Base-by-base conservation (phyloP, 2,329 filamentous ascomycete genomes). In the Colletotrichum eremochloae region DNA sequence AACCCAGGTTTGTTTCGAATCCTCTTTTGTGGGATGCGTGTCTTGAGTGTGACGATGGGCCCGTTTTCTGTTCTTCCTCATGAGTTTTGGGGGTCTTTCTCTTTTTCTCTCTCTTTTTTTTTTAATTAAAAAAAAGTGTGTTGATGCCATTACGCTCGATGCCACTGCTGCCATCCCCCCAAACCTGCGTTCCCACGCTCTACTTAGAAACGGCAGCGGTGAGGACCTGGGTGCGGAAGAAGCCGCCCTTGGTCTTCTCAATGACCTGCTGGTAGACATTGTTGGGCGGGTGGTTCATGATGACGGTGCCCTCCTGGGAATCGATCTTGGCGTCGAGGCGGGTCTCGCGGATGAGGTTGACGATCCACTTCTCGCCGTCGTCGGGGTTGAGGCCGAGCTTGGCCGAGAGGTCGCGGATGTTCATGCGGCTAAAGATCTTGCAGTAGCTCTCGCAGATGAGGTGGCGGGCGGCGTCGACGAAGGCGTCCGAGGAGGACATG, bases 281-380 rank as follows among this genome's bases (percentile, higher is more conserved):
- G 87, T 97, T 96, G 74, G 96, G 96, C 63, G 96, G 96, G 86
- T 99, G 96, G 88, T 99, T 98, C 96, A 99, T 99, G 78, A 98
- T 91, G 65, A 99, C 96, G 67, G 96, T 98, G 80, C 96, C 96
- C 85, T 97, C 94, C 87, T 98, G 94, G 87, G 97, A 98, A 86
- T 99, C 96, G 81, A 98, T 98, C 91, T 99, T 99, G 79, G 96
- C 96, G 81, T 99, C 96, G 75, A 99, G 93, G 75, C 95, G 91
- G 33, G 96, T 99, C 85, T 99, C 96, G 75, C 96, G 93, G 85
- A 99, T 99, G 75, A 99, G 89, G 87, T 99, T 99, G 78, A 99
- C 96, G 80, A 99, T 99, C 96, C 96, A 99, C 88, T 99, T 99
- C 91, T 99, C 96, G 79, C 96, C 96, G 80, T 98, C 96, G 80